These are phyloP conservation scores for Antitrichia curtipendula DNA, from an alignment of 225 moss, liverwort and hornwort genomes.

Conservation along the genomic window DNA sequence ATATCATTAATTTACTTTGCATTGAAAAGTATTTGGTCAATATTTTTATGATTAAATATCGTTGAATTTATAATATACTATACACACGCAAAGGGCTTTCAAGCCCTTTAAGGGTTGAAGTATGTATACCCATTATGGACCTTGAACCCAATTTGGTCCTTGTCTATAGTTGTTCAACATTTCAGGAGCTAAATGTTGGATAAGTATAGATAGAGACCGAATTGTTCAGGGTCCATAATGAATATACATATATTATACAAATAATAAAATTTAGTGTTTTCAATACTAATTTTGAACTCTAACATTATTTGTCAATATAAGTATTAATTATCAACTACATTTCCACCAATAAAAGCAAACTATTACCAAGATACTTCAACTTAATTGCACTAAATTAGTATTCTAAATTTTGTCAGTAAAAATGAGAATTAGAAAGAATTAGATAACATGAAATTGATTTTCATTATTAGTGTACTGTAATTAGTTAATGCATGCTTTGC, in stretches of 20 bases:
- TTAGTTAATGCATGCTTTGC: background rate
- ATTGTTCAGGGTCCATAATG: background rate
- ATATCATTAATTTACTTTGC: too few relatives aligned
- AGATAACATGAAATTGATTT: background rate
- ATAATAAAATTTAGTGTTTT: too few relatives aligned
- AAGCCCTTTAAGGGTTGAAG: too few relatives aligned
- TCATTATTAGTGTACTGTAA: background rate
- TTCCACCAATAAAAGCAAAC: background rate
- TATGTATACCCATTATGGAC: fast-evolving
- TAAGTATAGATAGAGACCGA: fast-evolving
- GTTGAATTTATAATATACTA: too few relatives aligned
- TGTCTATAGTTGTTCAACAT: background rate
- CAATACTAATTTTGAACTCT: background rate
- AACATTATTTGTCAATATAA: background rate
- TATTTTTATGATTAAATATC: too few relatives aligned
- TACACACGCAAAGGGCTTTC: too few relatives aligned
- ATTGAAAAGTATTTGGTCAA: too few relatives aligned
- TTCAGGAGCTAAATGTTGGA: background rate
- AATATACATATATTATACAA: too few relatives aligned
- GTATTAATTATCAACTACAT: background rate
- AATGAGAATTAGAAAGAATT: background rate
- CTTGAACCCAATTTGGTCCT: background rate
- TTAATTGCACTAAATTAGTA: background rate
- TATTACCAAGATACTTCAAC: background rate
- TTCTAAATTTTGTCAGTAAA: too few relatives aligned